phyloP scores from a whole-genome alignment of 83 land plant species.

The Picea abies region DNA sequence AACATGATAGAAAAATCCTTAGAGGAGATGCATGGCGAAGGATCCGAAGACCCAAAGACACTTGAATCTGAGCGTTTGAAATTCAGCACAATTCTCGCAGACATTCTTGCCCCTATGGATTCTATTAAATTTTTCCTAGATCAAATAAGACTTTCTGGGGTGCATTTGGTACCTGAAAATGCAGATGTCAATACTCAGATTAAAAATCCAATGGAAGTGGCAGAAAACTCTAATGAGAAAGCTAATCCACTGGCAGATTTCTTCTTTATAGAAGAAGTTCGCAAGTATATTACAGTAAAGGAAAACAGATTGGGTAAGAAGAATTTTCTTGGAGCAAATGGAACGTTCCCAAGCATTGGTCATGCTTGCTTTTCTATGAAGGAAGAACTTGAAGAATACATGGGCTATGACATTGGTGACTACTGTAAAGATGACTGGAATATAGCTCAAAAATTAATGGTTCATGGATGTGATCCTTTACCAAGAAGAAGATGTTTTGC shows the following conservation, averaged over 20 bases:
- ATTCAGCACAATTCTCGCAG: conserved; percentile 27
- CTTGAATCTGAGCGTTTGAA: conserved; percentile 13
- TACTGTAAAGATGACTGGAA: conserved; percentile 78
- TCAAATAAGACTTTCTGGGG: conserved; percentile 16
- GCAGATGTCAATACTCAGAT: conserved; percentile 23
- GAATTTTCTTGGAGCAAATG: conserved; percentile 80
- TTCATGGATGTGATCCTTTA: conserved; percentile 83
- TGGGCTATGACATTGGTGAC: conserved; percentile 75
- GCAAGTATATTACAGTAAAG: conserved; percentile 56
- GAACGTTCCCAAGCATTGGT: conserved; percentile 63
- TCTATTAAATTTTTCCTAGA: conserved; percentile 19
- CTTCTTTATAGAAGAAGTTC: conserved; percentile 56
- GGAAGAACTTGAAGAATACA: conserved; percentile 68
- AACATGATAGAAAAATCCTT: conserved; percentile 27
- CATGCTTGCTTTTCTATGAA: conserved; percentile 62
- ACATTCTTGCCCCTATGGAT: conserved; percentile 26
- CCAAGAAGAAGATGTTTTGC: conserved; percentile 77
- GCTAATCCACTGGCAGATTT: conserved; percentile 26
- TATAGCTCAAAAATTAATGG: conserved; percentile 70
- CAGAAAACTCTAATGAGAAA: conserved; percentile 2
- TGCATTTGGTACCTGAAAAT: neutral
- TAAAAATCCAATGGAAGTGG: neutral
- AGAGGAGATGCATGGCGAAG: conserved; percentile 27
- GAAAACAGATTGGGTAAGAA: conserved; percentile 67
- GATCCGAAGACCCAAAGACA: conserved; percentile 1